These are phyloP conservation scores for Penicillium aurantiogriseum DNA, from an alignment of 2,329 filamentous ascomycete species.

Conservation along the genomic window DNA sequence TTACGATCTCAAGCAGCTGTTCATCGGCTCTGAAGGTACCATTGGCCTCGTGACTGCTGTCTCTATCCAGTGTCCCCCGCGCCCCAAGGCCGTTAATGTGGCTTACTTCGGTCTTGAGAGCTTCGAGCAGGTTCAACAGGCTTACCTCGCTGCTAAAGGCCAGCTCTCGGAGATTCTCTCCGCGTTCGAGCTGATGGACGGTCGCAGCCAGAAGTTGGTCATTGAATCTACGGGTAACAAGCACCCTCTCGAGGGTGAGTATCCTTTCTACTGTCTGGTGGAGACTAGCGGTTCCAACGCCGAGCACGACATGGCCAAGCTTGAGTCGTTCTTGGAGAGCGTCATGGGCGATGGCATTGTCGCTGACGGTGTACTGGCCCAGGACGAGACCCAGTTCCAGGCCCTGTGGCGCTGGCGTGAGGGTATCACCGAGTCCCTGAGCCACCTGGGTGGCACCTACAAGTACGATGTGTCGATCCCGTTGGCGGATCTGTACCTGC, in stretches of 20 bases:
- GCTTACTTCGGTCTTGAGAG: slow-evolving; percentile 90
- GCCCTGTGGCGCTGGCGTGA: slow-evolving; percentile 90
- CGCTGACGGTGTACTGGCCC: slow-evolving; percentile 82
- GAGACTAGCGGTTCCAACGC: slow-evolving; percentile 94
- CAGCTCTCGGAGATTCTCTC: slow-evolving; percentile 94
- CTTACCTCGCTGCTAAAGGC: slow-evolving; percentile 83
- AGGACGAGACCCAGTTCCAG: slow-evolving; percentile 86
- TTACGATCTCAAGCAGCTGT: slow-evolving; percentile 94
- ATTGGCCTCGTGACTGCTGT: slow-evolving; percentile 91
- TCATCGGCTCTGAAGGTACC: slow-evolving; percentile 93
- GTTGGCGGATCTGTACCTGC: slow-evolving; percentile 76
- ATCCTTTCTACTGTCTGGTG: slow-evolving; percentile 94
- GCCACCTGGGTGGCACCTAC: slow-evolving; percentile 92
- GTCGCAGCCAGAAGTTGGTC: slow-evolving; percentile 74
- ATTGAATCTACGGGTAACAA: slow-evolving; percentile 71
- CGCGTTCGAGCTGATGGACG: slow-evolving; percentile 97
- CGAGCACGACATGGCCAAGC: slow-evolving; percentile 90
- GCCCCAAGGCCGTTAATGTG: slow-evolving; percentile 85
- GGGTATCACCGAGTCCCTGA: slow-evolving; percentile 83
- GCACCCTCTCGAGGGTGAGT: slow-evolving; percentile 74
- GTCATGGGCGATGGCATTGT: slow-evolving; percentile 88
- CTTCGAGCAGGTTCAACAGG: slow-evolving; percentile 81
- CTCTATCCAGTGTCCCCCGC: slow-evolving; percentile 83
- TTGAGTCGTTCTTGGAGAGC: slow-evolving; percentile 84
- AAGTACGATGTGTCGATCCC: slow-evolving; percentile 98